Evolutionary conservation across 768 basidiomycete species (phyloP), one percentile per base, ranked within the genome.

Genomic region (Amanita fuliginea): DNA sequence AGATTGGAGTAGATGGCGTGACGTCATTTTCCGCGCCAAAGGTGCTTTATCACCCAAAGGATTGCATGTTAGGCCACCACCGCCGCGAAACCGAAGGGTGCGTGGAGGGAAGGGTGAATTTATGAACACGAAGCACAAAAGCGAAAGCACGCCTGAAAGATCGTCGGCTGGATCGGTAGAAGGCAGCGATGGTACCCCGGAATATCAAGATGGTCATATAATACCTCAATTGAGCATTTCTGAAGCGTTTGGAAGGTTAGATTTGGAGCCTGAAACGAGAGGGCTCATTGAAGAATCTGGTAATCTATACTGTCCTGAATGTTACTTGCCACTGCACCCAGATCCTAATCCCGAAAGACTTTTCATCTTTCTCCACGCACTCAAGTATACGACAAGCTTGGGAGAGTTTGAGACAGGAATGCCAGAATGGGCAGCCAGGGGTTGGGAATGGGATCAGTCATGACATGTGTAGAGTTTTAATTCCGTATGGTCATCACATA

Each of bases 321-420:
- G 95, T 62, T 97, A 87, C 64, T 71, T 96, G 41, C 96, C 96
- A 13, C 67, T 97, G 21, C 83, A 93, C 51, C 90, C 92, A 9
- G 96, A 99, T 65, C 96, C 95, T 1, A 80, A 78, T 59, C 93
- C 94, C 2, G 90, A 93, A 62, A 81, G 81, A 53, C 70, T 98
- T 50, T 97, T 91, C 66, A 98, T 99, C 56, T 99, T 94, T 67
- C 67, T 99, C 60, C 96, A 99, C 59, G 94, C 96, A 22, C 64
- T 87, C 59, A 76, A 77, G 57, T 97, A 93, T 64, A 86, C 82
- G 43, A 84, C 84, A 10, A 81, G 78, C 54, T 68, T 92, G 39
- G 91, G 91, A n/a, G 67, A 74, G 22, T 95, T 87, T 57, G 80
- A 86, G 65, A 89, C 88, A 39, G 83, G 80, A 53, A 80, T 90